These are phyloP conservation scores for Cardamine resedifolia DNA, from an alignment of 345 rosid species.

Conservation along the genomic window DNA sequence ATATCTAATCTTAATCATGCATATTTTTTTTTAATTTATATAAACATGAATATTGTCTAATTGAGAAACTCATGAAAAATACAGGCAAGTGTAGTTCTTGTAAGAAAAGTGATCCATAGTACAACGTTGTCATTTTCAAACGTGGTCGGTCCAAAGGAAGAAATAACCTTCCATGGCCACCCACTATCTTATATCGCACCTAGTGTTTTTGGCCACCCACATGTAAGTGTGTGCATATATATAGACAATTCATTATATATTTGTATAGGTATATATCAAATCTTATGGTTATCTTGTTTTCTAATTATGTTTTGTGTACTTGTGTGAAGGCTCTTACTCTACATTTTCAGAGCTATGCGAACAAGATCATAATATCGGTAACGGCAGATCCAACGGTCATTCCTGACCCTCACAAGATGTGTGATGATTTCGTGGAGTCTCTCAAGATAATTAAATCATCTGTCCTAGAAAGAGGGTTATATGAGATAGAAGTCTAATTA, in stretches of 20 bases:
- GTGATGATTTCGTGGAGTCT: constrained; percentile 59
- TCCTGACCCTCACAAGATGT: constrained; percentile 66
- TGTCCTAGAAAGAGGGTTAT: constrained; percentile 33
- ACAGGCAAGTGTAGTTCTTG: constrained; percentile 51
- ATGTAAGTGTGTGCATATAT: constrained; percentile 42
- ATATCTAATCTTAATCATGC: neutral
- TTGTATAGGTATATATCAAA: neutral
- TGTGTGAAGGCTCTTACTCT: constrained; percentile 62
- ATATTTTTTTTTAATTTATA: neutral
- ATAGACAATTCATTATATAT: constrained; percentile 1
- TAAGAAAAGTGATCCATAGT: constrained; percentile 56
- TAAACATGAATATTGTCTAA: neutral
- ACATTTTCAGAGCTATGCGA: constrained; percentile 76
- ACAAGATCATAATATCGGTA: constrained; percentile 58
- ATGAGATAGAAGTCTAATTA: constrained; percentile 24
- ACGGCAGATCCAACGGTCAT: constrained; percentile 67
- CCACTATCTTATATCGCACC: constrained; percentile 64
- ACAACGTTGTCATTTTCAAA: constrained; percentile 55
- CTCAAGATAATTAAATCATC: constrained; percentile 54
- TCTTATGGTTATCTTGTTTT: neutral
- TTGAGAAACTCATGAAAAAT: neutral
- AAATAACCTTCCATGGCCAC: constrained; percentile 60
- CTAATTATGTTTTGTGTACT: neutral
- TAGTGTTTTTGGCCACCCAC: constrained; percentile 62
- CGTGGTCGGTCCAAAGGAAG: constrained; percentile 58